Evolutionary conservation across 1,284 basidiomycete genomes (phyloP), one percentile per base, ranked within the genome.

Genomic region (Lignosus rhinocerotis): DNA sequence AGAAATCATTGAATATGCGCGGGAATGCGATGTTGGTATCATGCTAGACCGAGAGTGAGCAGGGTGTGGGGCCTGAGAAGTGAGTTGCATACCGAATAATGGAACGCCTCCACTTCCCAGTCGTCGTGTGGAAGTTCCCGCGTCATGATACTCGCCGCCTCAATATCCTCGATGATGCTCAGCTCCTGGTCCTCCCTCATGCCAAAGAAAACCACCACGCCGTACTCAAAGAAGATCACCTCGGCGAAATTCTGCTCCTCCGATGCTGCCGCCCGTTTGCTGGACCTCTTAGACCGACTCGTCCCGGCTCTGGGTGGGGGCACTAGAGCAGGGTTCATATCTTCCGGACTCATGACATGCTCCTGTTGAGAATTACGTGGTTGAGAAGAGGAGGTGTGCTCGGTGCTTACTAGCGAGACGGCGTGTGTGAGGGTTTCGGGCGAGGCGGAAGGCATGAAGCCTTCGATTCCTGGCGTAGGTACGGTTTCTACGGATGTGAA

Each of bases 21-120:
- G 89, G 94, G 69, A 88, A 94, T 19, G 84, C 80, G n/a, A 93
- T 92, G 49, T 88, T 78, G 1, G 89, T 83, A 67, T 98, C 94
- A 71, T 96, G 92, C 90, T 94, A 60, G 6, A 60, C 55, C 5
- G n/a, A 65, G 52, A 8, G 36, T 39, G 12, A 33, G 39, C 25
- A 42, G 14, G 25, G 17, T 6, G 11, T 31, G 25, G n/a, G n/a
- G 10, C 10, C 10, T 9, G 16, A 11, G 8, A 32, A 11, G 12
- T 42, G 51, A 12, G 31, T 50, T 2, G 79, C 85, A 49, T 67
- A 92, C 91, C 12, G 84, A 80, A 73, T 86, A 96, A 76, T 96
- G 93, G 66, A 90, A 95, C 69, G 94, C 90, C 70, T 96, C 94
- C 14, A 94, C 78, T 72, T 96, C 93, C 93, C 93, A 95, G 59